A percentile compares a stretch with the other conserved stretches of the same genome.
Conservation (phyloP, 2,329 filamentous ascomycete species). For the Alternaria arborescens region DNA sequence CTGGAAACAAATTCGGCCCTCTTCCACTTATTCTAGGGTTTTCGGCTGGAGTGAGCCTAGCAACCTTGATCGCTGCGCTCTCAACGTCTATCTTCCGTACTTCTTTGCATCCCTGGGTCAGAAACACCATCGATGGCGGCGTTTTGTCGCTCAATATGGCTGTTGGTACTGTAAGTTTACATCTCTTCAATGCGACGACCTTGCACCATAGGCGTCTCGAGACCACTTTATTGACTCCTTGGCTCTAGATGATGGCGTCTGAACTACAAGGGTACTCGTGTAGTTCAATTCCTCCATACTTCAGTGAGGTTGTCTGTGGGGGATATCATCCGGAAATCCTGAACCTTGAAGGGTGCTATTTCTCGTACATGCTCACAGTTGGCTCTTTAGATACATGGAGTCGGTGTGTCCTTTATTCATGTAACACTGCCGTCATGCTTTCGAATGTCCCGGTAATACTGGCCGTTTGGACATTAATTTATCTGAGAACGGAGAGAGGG, state of each 20-base stretch:
- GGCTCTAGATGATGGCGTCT: not conserved
- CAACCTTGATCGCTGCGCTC: slow-evolving; percentile 23
- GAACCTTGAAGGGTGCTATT: not conserved
- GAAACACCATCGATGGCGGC: slow-evolving; percentile 23
- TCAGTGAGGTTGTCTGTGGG: not conserved
- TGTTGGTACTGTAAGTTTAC: slow-evolving; percentile 31
- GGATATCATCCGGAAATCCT: not conserved
- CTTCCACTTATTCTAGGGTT: slow-evolving; percentile 16
- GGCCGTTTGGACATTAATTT: not conserved
- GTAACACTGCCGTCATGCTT: not conserved
- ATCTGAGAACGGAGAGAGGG: not conserved
- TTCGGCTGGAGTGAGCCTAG: slow-evolving; percentile 21
- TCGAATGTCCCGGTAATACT: not conserved
- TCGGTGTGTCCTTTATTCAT: not conserved
- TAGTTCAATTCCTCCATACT: not conserved
- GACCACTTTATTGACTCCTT: not conserved
- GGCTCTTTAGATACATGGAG: not conserved
- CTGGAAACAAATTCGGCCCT: slow-evolving; percentile 14
- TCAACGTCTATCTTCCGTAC: slow-evolving; percentile 22
- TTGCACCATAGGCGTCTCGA: not conserved
- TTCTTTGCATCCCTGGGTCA: slow-evolving; percentile 26
- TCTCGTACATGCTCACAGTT: too few relatives aligned
- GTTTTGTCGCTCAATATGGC: slow-evolving; percentile 26
- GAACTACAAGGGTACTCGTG: not conserved
- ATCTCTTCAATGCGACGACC: too few relatives aligned